These are phyloP conservation scores for Aotearoamyces nothofagi DNA, from an alignment of 2,329 filamentous ascomycete genomes.

Conservation along the genomic window DNA sequence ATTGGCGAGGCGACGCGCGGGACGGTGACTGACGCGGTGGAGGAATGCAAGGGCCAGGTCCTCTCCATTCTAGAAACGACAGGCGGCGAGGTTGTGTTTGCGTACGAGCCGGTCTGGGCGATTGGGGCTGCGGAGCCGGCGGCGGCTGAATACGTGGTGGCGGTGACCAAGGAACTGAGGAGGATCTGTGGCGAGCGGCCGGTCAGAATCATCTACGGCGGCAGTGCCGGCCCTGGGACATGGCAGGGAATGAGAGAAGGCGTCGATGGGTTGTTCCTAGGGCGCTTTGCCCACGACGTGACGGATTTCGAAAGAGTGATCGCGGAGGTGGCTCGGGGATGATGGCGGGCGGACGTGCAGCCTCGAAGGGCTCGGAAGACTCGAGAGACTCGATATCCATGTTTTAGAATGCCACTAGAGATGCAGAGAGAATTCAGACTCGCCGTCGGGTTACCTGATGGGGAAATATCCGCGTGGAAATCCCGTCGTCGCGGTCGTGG, in stretches of 20 bases:
- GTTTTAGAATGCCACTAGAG: no score
- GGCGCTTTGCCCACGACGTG: conserved; percentile 67
- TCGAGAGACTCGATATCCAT: no score
- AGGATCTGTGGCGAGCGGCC: conserved; percentile 42
- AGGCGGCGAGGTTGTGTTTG: conserved; percentile 56
- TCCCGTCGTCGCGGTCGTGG: no score
- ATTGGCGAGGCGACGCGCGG: conserved; percentile 51
- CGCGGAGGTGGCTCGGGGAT: conserved; percentile 52
- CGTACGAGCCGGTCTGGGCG: conserved; percentile 83
- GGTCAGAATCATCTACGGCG: conserved; percentile 65
- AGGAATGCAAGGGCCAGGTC: conserved; percentile 53
- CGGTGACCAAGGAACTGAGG: conserved; percentile 28
- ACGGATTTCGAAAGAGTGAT: conserved; percentile 58
- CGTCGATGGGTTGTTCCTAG: conserved; percentile 70
- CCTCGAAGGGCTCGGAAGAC: no score
- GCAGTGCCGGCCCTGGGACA: conserved; percentile 66
- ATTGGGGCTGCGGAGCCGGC: conserved; percentile 66
- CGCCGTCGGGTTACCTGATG: no score
- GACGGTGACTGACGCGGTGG: conserved; percentile 40
- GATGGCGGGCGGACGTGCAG: no score
- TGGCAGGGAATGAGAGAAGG: conserved; percentile 51
- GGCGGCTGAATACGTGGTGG: conserved; percentile 54
- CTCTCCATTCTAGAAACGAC: conserved; percentile 45
- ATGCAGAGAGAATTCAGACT: no score
- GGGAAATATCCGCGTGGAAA: no score